Percentiles rank a stretch among this genome's conserved stretches.
phyloP scores from a whole-genome alignment of 139 green algal species.

The Protoeuglena noctilucae region DNA sequence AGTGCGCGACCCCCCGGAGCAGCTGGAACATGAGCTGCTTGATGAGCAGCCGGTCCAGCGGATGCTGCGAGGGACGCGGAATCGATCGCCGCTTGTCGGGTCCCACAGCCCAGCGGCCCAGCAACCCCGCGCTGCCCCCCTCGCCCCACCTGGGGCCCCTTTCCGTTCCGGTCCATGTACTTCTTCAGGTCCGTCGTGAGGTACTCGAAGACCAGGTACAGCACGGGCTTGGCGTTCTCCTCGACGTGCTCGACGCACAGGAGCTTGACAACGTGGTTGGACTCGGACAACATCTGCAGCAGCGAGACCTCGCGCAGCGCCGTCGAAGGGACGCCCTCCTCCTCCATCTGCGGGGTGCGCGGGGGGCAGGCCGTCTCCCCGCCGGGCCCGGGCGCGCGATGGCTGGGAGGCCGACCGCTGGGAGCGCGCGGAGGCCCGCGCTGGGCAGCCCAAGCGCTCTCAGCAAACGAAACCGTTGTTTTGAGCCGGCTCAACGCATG shows the following conservation, averaged over 20 bases:
- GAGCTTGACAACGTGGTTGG: constrained; percentile 61
- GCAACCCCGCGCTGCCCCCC: too few species aligned
- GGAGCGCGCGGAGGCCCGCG: too few species aligned
- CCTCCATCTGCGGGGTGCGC: constrained; percentile 64
- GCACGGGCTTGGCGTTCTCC: constrained; percentile 82
- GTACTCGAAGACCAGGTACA: constrained; percentile 81
- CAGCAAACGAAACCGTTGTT: too few species aligned
- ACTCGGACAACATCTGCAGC: constrained; percentile 80
- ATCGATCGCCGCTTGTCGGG: neutral
- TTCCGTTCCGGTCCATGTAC: constrained; percentile 88
- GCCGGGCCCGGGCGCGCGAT: too few species aligned
- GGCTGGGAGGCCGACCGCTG: too few species aligned
- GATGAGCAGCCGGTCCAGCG: constrained; percentile 32
- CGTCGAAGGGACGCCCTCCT: constrained; percentile 93
- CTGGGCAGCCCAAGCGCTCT: too few species aligned
- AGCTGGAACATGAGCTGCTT: constrained; percentile 94
- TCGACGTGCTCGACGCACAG: constrained; percentile 89
- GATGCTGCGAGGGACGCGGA: constrained; percentile 23
- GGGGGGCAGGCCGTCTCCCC: too few species aligned
- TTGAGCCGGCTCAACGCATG: too few species aligned
- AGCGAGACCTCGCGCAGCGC: constrained; percentile 92
- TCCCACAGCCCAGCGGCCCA: too few species aligned
- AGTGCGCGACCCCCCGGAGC: constrained; percentile 80
- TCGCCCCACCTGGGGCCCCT: too few species aligned
- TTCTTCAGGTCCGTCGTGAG: constrained; percentile 96